Base-by-base conservation (phyloP, 176 grass and related monocot species). In the Olyra latifolia region DNA sequence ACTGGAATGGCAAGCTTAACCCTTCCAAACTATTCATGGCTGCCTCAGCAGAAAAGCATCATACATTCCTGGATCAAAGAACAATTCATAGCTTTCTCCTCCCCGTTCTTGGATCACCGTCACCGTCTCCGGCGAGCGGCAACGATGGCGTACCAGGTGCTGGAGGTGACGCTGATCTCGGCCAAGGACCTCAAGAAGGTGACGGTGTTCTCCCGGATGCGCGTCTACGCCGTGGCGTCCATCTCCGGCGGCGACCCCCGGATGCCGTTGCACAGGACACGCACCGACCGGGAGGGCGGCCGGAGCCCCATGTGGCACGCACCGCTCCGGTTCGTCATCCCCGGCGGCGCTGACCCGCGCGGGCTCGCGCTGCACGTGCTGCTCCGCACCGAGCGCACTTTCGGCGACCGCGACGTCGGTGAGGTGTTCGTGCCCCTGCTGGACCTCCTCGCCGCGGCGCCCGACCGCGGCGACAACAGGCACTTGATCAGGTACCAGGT, bases 161-260 rank as follows among this genome's bases (percentile, higher is more conserved):
- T 97, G 74, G 89, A 93, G 74, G 73, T 97, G 80, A 97, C 91
- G 19, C 78, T 93, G 74, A 75, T 97, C 83, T 97, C 91, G 8
- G 94, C 89, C 60, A 89, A 83, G 74, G 89, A 91, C 82, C 88
- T 97, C 19, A 88, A 93, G 77, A 85, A 93, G 48, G 89, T 97
- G 69, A 91, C 90, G 50, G 9, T 93, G 13, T 93, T 97, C 58
- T 88, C 78, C 62, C 91, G 91, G 84, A 97, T 93, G 94, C 87
- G 87, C 8, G 89, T 97, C 75, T 97, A 97, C 64, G 89, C 91
- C 54, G 72, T 91, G 16, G 91, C 71, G 52, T 91, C 88, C 78
- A 87, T 97, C 81, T 85, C 81, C 66, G 91, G 90, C 62, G 83
- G 83, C 52, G 94, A 89, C 56, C 87, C 84, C 0, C 58, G 80